Evolutionary conservation across 176 grass and related monocot genomes (phyloP), one percentile per base, ranked within the genome.

Genomic region (Puccinellia tenuiflora): DNA sequence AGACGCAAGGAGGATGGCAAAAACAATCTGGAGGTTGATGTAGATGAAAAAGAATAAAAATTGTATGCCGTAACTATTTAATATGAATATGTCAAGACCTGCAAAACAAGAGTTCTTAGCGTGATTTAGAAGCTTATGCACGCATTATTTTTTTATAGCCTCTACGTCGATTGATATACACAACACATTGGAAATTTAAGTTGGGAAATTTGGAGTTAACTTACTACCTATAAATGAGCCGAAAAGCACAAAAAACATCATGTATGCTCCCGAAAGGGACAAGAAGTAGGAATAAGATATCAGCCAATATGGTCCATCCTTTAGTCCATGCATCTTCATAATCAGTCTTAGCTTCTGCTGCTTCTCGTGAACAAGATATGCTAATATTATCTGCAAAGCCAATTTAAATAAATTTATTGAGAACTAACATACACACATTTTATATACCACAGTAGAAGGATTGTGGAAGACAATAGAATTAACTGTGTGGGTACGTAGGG

Each of bases 321-420:
- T 79, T 52, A 94, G 81, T 15, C 89, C 89, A 83, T 91, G 92
- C 88, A 94, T 91, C 60, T 91, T 91, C 92, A 94, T 94, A 89
- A 94, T 94, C 7, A 91, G 78, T 86, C 83, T 89, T 78, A 91
- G 55, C 22, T 89, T 91, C 22, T 89, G 83, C 61, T 94, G 84
- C 84, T 91, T 94, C 84, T 94, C 92, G 40, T 89, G 84, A 54
- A 94, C 89, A 35, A 91, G 74, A 46, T 53, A 80, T 34, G 42
- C 84, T 30, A 88, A 81, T 35, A 87, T 79, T 61, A 88, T 80
- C 89, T 91, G 80, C 0, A 75, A 47, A 56, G 57, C 68, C 1
- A 46, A 54, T 61, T 42, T 16, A 64, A 80, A 30, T 59, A 4
- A 30, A 28, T 26, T 20, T 12, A 5, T 40, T 1, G 20, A 31